Percentiles rank a stretch among this genome's conserved stretches.
These are phyloP conservation scores for Diplodia intermedia DNA, from an alignment of 2,329 filamentous ascomycete species.

Conservation along the genomic window DNA sequence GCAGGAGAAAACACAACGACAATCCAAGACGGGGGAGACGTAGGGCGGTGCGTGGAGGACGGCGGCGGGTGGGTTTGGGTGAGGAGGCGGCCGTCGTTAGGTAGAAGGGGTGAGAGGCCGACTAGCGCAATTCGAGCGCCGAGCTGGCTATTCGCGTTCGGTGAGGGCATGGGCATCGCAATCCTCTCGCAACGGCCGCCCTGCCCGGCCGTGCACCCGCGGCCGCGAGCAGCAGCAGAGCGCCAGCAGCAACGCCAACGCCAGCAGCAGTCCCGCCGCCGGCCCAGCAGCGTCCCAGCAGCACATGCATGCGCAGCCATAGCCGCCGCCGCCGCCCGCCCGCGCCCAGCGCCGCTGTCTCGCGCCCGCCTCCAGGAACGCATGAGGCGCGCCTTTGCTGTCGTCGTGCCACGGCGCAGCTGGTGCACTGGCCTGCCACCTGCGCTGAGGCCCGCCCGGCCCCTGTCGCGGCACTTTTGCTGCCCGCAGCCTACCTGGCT, in stretches of 20 bases:
- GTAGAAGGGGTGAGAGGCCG: constrained; percentile 29
- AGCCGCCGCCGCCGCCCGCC: background rate
- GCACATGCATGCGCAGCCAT: background rate
- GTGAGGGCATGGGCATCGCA: constrained; percentile 18
- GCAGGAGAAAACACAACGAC: constrained; percentile 26
- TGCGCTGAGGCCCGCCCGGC: constrained; percentile 12
- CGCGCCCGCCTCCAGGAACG: constrained; percentile 17
- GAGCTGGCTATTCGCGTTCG: constrained; percentile 12
- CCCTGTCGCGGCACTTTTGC: constrained; percentile 12
- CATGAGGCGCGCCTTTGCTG: constrained; percentile 24
- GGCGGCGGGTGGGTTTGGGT: constrained; percentile 29
- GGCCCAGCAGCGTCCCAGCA: constrained; percentile 1
- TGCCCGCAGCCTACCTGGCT: constrained; percentile 22
- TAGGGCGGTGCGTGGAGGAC: constrained; percentile 21
- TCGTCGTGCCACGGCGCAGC: constrained; percentile 18
- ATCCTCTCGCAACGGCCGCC: constrained; percentile 4
- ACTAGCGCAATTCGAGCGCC: constrained; percentile 27
- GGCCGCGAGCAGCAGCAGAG: background rate
- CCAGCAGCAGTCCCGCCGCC: background rate
- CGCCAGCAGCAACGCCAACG: background rate
- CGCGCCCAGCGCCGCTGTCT: constrained; percentile 10
- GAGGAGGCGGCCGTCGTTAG: constrained; percentile 30
- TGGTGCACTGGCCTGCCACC: constrained; percentile 8
- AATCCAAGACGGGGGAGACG: constrained; percentile 27
- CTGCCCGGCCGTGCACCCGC: constrained; percentile 12